Evolutionary conservation across 2,329 filamentous ascomycete genomes (phyloP).

Genomic region (Colletotrichum chlorophyti): DNA sequence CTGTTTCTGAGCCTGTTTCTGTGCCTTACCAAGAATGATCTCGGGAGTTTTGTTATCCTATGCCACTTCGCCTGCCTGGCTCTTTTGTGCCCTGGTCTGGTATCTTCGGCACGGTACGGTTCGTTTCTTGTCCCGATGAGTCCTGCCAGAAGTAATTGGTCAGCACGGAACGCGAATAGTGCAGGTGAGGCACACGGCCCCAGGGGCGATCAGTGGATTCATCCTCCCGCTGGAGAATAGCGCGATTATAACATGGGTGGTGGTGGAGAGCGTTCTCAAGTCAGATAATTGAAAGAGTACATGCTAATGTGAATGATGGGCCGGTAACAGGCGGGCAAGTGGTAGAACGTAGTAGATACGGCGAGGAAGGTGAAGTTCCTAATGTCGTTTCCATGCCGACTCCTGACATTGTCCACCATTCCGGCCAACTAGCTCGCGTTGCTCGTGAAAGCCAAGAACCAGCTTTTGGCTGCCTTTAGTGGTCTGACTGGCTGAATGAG

Average conservation of each 20-base stretch:
- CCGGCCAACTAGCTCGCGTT: not conserved
- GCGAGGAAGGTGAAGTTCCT: not conserved
- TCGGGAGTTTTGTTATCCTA: too few relatives aligned
- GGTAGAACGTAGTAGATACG: too few relatives aligned
- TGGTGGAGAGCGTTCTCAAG: conserved; percentile 11
- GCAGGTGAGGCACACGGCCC: conserved; percentile 30
- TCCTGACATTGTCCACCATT: not conserved
- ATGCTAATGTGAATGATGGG: not conserved
- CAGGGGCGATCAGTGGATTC: conserved; percentile 29
- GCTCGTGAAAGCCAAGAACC: conserved; percentile 4
- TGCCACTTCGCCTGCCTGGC: too few relatives aligned
- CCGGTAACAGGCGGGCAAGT: not conserved
- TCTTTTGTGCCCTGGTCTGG: too few relatives aligned
- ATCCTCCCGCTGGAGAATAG: conserved; percentile 29
- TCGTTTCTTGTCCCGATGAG: conserved; percentile 4
- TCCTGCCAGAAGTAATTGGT: conserved; percentile 23
- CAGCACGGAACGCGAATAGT: conserved; percentile 27
- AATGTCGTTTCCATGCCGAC: not conserved
- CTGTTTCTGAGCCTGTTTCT: conserved; percentile 4
- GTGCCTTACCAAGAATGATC: not conserved
- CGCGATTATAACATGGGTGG: conserved; percentile 26
- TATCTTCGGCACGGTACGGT: too few relatives aligned
- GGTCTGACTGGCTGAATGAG: too few relatives aligned
- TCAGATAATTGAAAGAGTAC: conserved; percentile 10
- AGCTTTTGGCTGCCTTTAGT: conserved; percentile 11